Base-by-base conservation (phyloP, 176 grass and related monocot genomes). In the Lolium multiflorum region DNA sequence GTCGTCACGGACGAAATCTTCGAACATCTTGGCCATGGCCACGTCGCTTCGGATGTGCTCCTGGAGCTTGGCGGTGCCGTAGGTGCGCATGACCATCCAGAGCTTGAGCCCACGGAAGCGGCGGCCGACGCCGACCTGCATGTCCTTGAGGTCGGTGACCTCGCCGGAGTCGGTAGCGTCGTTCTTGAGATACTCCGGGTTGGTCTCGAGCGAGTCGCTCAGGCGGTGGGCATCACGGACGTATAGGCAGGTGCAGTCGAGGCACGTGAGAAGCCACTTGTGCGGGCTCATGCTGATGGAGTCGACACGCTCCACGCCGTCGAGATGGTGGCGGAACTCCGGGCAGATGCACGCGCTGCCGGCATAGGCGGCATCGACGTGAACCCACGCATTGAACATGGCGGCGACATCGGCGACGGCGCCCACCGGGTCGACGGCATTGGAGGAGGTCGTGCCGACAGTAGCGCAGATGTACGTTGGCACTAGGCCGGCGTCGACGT, bases 21-120 rank as follows among this genome's bases (percentile, higher is more conserved):
- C 71, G 7, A 74, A 74, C 44, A 74, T 74, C 71, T 49, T 74
- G 44, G 71, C 71, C 71, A 74, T 74, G 44, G 44, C 71, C 3
- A 74, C 44, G 6, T 74, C 71, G 9, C 71, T 74, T 3, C 71
- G 71, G 21, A 74, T 74, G 71, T 74, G 71, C 12, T 50, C 71
- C 22, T 74, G 71, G 44, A 74, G 71, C 44, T 74, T 74, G 46
- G 44, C 44, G 12, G 71, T 74, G 7, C 71, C 71, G 14, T 74
- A 74, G 12, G 71, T 74, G 21, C 71, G 71, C 71, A 74, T 74
- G 44, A 74, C 71, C 71, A 74, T 74, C 71, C 71, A 74, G 3
- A 74, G 71, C 71, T 74, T 74, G n/a, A 74, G 71, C 44, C 71
- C 71, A 25, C 71, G 71, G 71, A 74, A 74, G 44, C 71, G 71